These are phyloP conservation scores for Boletus vermiculosoides DNA, from an alignment of 768 basidiomycete genomes.

Conservation along the genomic window DNA sequence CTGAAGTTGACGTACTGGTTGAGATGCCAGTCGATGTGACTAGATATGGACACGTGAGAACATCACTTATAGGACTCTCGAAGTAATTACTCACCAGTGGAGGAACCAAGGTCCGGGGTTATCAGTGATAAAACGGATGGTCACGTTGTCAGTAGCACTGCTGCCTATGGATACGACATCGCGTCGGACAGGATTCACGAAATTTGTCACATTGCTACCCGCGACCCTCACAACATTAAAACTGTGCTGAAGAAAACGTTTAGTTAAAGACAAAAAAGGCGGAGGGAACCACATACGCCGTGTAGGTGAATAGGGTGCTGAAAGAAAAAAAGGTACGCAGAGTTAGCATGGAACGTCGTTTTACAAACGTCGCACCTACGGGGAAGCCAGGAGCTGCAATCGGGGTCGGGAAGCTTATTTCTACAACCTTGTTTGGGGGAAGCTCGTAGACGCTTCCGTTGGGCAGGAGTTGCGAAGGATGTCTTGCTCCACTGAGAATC, in stretches of 20 bases:
- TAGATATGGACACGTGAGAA: slow-evolving; percentile 5
- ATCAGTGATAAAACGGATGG: slow-evolving; percentile 60
- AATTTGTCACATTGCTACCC: slow-evolving; percentile 33
- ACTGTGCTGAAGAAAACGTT: slow-evolving; percentile 25
- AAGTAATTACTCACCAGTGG: slow-evolving; percentile 34
- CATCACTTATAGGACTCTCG: background rate
- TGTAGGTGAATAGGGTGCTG: slow-evolving; percentile 44
- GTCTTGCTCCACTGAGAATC: slow-evolving; percentile 51
- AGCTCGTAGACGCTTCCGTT: slow-evolving; percentile 47
- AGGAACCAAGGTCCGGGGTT: slow-evolving; percentile 66
- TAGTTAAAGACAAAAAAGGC: background rate
- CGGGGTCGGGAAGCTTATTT: slow-evolving; percentile 44
- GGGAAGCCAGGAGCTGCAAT: slow-evolving; percentile 28
- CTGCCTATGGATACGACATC: slow-evolving; percentile 33
- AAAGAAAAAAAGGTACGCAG: background rate
- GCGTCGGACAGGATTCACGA: slow-evolving; percentile 36
- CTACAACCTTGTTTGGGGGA: slow-evolving; percentile 43
- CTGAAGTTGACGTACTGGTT: slow-evolving; percentile 16
- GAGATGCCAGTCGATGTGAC: slow-evolving; percentile 35
- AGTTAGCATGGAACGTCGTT: background rate
- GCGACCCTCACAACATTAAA: slow-evolving; percentile 39
- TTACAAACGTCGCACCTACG: slow-evolving; percentile 19
- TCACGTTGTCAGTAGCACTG: slow-evolving; percentile 41
- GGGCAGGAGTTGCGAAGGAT: slow-evolving; percentile 48
- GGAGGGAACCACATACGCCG: slow-evolving; percentile 31